These are phyloP conservation scores for Hymenoscyphus occultus DNA, from an alignment of 2,329 filamentous ascomycete species.

Conservation along the genomic window DNA sequence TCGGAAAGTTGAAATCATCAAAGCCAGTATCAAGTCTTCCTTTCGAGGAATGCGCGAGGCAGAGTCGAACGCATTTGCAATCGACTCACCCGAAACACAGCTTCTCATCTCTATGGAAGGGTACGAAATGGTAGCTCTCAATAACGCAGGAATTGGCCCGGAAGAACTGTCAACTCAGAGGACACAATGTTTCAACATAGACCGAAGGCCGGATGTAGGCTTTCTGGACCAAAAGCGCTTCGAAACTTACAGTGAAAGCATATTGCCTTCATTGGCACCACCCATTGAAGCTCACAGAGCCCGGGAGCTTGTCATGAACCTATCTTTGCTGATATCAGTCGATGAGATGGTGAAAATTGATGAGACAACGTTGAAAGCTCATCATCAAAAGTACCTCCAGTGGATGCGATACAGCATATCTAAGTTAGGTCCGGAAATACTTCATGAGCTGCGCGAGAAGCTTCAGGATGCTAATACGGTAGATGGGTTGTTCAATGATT, in stretches of 20 bases:
- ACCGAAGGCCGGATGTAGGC: background rate
- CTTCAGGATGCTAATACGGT: background rate
- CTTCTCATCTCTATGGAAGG: background rate
- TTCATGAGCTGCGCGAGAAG: no score
- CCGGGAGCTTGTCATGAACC: background rate
- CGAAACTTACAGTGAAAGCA: background rate
- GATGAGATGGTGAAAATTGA: no score
- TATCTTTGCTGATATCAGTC: background rate
- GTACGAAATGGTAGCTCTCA: background rate
- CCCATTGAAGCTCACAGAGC: background rate
- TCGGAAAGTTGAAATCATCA: background rate
- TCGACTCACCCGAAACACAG: background rate
- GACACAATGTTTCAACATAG: background rate
- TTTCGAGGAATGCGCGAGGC: background rate
- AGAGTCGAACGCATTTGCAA: background rate
- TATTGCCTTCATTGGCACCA: background rate
- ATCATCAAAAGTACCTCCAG: no score
- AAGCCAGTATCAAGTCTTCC: background rate
- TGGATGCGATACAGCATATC: no score
- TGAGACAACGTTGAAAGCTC: no score
- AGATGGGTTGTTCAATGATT: background rate
- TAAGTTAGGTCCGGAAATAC: no score
- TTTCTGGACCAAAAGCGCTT: background rate
- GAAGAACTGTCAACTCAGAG: background rate
- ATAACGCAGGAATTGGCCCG: background rate